Evolutionary conservation across 176 grass and related monocot genomes (phyloP).

Genomic region (Puya raimondii): DNA sequence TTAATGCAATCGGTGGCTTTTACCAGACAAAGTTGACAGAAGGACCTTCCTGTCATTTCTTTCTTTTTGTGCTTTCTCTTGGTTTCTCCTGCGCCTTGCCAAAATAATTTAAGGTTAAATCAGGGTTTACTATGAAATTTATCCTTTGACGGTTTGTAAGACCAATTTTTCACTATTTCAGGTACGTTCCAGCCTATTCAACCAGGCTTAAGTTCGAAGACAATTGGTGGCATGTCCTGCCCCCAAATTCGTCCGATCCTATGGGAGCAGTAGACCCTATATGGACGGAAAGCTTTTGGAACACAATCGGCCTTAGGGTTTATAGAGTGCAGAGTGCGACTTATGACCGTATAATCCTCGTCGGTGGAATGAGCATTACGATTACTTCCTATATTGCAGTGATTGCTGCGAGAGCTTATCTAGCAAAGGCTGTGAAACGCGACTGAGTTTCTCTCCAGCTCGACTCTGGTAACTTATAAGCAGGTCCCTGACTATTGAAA

Average conservation of each 20-base stretch:
- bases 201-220: conserved; percentile 65
- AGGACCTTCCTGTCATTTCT: no score
- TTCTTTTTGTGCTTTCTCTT: no score
- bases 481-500: no score
- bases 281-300: conserved; percentile 96
- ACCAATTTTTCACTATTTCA: conserved; percentile 19
- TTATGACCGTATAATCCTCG: conserved; percentile 60
- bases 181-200: conserved; percentile 89
- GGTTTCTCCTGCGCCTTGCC: no score
- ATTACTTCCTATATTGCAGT: conserved; percentile 45
- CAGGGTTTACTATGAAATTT: no score
- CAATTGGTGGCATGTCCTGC: conserved; percentile 56
- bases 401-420: conserved; percentile 34
- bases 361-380: conserved; percentile 41
- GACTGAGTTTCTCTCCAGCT: conserved; percentile 33
- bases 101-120: no score
- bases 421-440: conserved; percentile 60
- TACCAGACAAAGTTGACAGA: not conserved
- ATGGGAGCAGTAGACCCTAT: conserved; percentile 58
- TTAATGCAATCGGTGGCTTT: not conserved
- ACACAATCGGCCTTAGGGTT: conserved; percentile 75
- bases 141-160: not conserved
- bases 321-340: conserved; percentile 53
- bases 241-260: conserved; percentile 48
- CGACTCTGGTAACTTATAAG: no score